Conservation (phyloP, 2,329 filamentous ascomycete species). For the Cordyceps fumosorosea region DNA sequence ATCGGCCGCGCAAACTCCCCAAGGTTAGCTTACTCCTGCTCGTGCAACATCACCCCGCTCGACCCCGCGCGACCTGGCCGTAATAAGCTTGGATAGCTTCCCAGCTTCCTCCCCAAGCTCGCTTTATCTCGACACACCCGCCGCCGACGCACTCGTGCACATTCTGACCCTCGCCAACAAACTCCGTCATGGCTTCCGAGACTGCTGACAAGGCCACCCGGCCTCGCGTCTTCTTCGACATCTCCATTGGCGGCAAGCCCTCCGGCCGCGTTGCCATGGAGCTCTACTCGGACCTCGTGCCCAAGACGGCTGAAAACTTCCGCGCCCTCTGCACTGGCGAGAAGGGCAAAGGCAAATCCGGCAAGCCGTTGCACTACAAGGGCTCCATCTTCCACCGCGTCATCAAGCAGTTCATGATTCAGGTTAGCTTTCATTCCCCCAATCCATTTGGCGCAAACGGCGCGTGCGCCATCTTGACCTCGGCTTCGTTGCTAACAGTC, state of each 20-base stretch:
- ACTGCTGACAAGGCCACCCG: constrained; percentile 46
- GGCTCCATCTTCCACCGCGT: constrained; percentile 89
- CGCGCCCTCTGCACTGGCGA: constrained; percentile 89
- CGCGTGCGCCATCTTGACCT: background rate
- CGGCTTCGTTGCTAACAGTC: background rate
- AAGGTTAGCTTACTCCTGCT: background rate
- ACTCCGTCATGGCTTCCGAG: constrained; percentile 33
- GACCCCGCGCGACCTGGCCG: background rate
- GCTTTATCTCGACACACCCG: background rate
- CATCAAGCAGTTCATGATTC: constrained; percentile 97
- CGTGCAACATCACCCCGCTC: constrained; percentile 2
- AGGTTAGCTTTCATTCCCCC: constrained; percentile 19
- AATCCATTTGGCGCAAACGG: background rate
- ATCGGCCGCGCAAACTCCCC: background rate
- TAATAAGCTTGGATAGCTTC: background rate
- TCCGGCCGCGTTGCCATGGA: constrained; percentile 81
- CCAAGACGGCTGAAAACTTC: constrained; percentile 96
- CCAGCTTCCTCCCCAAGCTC: background rate
- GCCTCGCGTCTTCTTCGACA: constrained; percentile 87
- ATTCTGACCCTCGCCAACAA: background rate
- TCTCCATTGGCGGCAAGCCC: constrained; percentile 67
- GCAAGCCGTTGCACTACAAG: constrained; percentile 89
- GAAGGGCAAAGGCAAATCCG: constrained; percentile 75
- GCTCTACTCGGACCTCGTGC: constrained; percentile 70
- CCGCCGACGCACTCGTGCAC: background rate